phyloP scores from a whole-genome alignment of 2,329 filamentous ascomycete genomes.

The Colletotrichum sp. region DNA sequence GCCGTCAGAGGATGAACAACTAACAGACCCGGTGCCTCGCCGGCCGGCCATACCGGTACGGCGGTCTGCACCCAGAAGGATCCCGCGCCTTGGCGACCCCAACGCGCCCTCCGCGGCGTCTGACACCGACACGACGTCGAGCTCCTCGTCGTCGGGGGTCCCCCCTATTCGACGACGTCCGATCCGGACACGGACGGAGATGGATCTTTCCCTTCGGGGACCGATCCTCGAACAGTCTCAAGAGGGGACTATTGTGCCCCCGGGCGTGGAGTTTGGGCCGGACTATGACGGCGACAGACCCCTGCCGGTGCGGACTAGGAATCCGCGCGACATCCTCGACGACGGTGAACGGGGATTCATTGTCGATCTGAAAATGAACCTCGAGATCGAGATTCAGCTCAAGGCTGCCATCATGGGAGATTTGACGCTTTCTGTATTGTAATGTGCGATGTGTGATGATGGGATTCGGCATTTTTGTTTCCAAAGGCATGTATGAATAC shows the following conservation, averaged over 20 bases:
- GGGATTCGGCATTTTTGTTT: not conserved
- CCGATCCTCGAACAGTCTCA: not conserved
- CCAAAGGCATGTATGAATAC: not conserved
- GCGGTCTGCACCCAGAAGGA: not conserved
- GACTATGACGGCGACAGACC: not conserved
- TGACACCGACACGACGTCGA: constrained; percentile 14
- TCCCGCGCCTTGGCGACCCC: not conserved
- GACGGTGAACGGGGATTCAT: constrained; percentile 18
- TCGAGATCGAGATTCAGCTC: constrained; percentile 10
- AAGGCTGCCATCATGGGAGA: constrained; percentile 15
- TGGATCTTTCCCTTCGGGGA: not conserved
- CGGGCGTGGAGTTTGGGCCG: not conserved
- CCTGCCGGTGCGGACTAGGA: constrained; percentile 5
- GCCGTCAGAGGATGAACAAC: constrained; percentile 4
- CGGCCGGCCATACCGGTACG: not conserved
- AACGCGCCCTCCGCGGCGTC: not conserved
- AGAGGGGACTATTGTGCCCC: not conserved
- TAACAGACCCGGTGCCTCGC: constrained; percentile 4
- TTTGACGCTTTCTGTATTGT: constrained; percentile 13
- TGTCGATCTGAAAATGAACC: constrained; percentile 10
- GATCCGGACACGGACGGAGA: not conserved
- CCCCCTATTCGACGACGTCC: constrained; percentile 4
- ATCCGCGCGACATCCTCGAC: constrained; percentile 12
- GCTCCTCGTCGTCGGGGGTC: constrained; percentile 2
- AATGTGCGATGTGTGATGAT: not conserved